phyloP scores from a whole-genome alignment of 768 basidiomycete species.

The Boletus patriciae region DNA sequence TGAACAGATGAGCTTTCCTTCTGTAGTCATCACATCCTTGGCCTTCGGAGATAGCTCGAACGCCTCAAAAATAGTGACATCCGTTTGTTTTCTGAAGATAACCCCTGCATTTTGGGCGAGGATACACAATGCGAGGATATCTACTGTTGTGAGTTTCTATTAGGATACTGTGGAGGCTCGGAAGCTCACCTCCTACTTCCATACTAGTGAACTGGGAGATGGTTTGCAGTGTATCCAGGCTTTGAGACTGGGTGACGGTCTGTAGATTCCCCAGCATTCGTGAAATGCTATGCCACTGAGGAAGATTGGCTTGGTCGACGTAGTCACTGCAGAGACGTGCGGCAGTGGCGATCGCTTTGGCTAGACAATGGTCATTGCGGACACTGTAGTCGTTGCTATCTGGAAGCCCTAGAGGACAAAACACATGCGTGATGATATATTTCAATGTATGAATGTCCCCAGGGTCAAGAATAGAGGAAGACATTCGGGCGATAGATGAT shows the following conservation, averaged over 20 bases:
- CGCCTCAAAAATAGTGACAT: constrained; percentile 38
- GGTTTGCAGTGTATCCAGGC: constrained; percentile 7
- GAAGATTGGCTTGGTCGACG: constrained; percentile 2
- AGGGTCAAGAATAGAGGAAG: neutral
- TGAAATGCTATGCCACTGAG: constrained; percentile 30
- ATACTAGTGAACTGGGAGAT: constrained; percentile 20
- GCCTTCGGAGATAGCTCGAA: constrained; percentile 46
- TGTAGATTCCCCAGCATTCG: constrained; percentile 31
- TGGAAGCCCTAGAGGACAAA: constrained; percentile 43
- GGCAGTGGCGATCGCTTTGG: constrained; percentile 17
- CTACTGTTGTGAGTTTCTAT: constrained; percentile 24
- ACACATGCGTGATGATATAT: constrained; percentile 44
- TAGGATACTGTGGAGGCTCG: neutral
- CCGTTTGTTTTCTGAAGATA: constrained; percentile 34
- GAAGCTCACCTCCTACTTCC: constrained; percentile 17
- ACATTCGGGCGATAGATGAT: neutral
- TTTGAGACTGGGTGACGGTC: neutral
- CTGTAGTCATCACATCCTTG: constrained; percentile 34
- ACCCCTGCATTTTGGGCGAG: constrained; percentile 49
- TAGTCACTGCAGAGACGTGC: constrained; percentile 19
- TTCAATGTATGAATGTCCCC: neutral
- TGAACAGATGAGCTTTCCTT: constrained; percentile 44
- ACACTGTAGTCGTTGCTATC: constrained; percentile 33
- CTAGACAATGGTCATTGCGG: constrained; percentile 29
- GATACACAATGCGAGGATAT: constrained; percentile 38